Percentiles rank a stretch among this genome's conserved stretches.
Conservation (phyloP, 1,284 basidiomycete genomes). For the Ceratobasidium sp. region DNA sequence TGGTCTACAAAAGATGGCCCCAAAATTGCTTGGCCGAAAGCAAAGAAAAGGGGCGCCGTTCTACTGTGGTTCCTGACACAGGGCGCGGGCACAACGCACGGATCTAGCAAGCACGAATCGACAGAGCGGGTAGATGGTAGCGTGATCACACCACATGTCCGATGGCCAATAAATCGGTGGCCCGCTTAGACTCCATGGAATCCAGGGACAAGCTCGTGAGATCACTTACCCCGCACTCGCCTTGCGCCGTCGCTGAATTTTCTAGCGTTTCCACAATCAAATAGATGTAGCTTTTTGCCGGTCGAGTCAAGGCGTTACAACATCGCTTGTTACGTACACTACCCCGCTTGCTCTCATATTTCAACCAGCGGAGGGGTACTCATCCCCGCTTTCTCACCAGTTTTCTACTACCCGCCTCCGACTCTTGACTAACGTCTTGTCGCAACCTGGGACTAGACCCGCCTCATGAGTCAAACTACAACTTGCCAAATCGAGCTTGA, state of each 20-base stretch:
- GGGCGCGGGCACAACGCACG: not conserved
- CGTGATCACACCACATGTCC: too few species aligned
- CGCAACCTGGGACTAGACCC: not conserved
- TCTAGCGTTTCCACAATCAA: not conserved
- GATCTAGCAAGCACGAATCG: too few species aligned
- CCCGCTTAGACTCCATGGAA: too few species aligned
- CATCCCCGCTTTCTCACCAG: not conserved
- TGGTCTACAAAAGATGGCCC: too few species aligned
- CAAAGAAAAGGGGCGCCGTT: too few species aligned
- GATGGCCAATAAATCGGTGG: too few species aligned
- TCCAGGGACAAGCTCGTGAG: too few species aligned
- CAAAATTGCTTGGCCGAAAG: too few species aligned
- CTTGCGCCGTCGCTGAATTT: not conserved
- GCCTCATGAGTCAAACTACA: constrained; percentile 3
- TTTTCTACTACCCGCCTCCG: constrained; percentile 1
- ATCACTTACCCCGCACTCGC: not conserved
- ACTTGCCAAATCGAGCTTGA: constrained; percentile 19
- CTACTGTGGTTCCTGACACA: not conserved
- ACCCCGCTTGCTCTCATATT: not conserved
- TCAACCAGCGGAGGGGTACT: not conserved
- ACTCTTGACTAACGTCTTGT: not conserved
- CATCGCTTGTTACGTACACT: not conserved
- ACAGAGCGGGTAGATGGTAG: too few species aligned
- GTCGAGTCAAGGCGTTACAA: not conserved
- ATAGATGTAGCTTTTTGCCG: not conserved